These are phyloP conservation scores for Ampelomyces quisqualis DNA, from an alignment of 2,329 filamentous ascomycete species.

Conservation along the genomic window DNA sequence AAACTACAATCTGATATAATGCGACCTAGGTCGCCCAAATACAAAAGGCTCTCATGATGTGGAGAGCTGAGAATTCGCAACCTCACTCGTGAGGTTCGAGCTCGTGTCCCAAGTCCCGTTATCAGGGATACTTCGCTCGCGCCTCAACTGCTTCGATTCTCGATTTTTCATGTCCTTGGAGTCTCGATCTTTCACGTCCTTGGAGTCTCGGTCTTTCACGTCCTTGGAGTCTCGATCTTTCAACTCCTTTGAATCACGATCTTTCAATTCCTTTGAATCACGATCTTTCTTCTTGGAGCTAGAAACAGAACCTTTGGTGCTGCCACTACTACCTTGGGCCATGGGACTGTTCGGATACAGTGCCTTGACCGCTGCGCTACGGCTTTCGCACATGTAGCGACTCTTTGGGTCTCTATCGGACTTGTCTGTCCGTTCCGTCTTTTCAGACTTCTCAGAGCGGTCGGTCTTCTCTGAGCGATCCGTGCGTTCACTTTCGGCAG, in stretches of 20 bases:
- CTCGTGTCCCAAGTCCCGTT: conserved; percentile 34
- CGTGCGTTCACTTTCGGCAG: conserved; percentile 22
- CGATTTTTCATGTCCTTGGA: conserved; percentile 19
- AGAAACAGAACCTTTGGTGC: conserved; percentile 18
- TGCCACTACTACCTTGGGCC: conserved; percentile 16
- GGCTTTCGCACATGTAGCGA: conserved; percentile 38
- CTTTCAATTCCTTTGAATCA: conserved; percentile 17
- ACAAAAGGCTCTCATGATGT: conserved; percentile 6
- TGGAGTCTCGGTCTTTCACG: conserved; percentile 1
- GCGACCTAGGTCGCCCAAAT: conserved; percentile 1
- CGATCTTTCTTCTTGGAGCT: conserved; percentile 20
- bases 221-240: neutral
- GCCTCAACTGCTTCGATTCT: conserved; percentile 16
- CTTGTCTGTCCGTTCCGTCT: conserved; percentile 20
- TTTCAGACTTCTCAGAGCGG: conserved; percentile 12
- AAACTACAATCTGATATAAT: conserved; percentile 6
- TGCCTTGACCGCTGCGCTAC: conserved; percentile 43
- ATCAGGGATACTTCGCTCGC: conserved; percentile 18
- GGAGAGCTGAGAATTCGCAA: conserved; percentile 20
- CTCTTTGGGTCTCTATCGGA: conserved; percentile 25
- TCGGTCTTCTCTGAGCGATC: conserved; percentile 20
- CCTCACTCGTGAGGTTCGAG: conserved; percentile 19
- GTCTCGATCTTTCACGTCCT: conserved; percentile 9
- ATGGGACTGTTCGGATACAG: conserved; percentile 40
- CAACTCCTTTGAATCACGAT: neutral